A percentile compares a stretch with the other conserved stretches of the same genome.
phyloP scores from a whole-genome alignment of 2,329 filamentous ascomycete species.

The Pseudocercospora vitis region DNA sequence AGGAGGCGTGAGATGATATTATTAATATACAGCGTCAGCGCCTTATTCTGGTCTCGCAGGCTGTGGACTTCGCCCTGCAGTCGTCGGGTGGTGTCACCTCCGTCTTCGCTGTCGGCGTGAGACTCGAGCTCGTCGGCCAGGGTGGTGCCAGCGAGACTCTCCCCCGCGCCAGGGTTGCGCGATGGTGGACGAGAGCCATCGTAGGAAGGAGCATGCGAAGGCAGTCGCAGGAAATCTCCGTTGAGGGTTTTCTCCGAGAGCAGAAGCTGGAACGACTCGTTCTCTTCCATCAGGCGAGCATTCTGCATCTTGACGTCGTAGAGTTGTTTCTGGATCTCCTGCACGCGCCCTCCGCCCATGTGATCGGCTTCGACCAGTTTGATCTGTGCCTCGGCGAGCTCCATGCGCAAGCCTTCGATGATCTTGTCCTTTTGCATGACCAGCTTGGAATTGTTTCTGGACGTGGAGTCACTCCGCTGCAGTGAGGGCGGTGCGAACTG shows the following conservation, averaged over 20 bases:
- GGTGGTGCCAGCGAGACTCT: conserved; percentile 51
- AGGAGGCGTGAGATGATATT: conserved; percentile 96
- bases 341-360: conserved; percentile 79
- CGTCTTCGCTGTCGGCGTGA: conserved; percentile 53
- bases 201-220: conserved; percentile 23
- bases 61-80: conserved; percentile 77
- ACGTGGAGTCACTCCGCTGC: conserved; percentile 74
- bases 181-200: conserved; percentile 57
- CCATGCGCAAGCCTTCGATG: conserved; percentile 86
- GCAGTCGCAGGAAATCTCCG: conserved; percentile 62
- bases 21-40: conserved; percentile 95
- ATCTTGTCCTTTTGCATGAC: conserved; percentile 94
- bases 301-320: conserved; percentile 95
- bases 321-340: conserved; percentile 85
- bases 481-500: conserved; percentile 82
- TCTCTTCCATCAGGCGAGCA: conserved; percentile 94
- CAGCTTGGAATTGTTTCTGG: conserved; percentile 73
- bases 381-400: conserved; percentile 92
- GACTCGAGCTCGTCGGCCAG: conserved; percentile 88
- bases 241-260: conserved; percentile 94
- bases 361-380: conserved; percentile 94
- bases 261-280: conserved; percentile 94
- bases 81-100: conserved; percentile 61
- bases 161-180: conserved; percentile 32
- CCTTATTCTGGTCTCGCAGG: conserved; percentile 93